These are phyloP conservation scores for Coriaria nepalensis DNA, from an alignment of 306 rosid species.

Conservation along the genomic window DNA sequence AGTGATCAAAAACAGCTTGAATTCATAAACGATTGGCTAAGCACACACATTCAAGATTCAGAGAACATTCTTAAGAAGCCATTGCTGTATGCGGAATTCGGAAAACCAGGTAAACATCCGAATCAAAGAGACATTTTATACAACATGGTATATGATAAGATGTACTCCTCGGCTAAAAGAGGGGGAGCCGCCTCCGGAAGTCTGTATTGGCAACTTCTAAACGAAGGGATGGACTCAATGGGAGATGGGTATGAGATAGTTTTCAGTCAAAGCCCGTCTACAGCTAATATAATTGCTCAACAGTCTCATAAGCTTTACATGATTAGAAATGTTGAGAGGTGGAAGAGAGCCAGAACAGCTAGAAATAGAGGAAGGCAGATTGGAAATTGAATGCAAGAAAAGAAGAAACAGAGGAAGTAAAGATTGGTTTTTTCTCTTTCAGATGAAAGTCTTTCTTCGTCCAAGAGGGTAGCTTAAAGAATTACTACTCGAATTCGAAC, in stretches of 20 bases:
- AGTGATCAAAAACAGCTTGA: slow-evolving; percentile 40
- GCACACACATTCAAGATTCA: slow-evolving; percentile 55
- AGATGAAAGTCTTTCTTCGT: slow-evolving; percentile 31
- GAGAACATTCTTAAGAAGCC: slow-evolving; percentile 54
- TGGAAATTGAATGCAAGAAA: slow-evolving; percentile 23
- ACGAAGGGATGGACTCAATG: slow-evolving; percentile 70
- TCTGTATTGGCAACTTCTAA: slow-evolving; percentile 81
- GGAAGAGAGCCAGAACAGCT: slow-evolving; percentile 37
- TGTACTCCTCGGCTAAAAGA: slow-evolving; percentile 57
- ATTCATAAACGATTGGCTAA: slow-evolving; percentile 73
- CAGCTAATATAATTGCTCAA: slow-evolving; percentile 54
- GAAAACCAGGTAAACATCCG: slow-evolving; percentile 55
- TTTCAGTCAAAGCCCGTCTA: slow-evolving; percentile 59
- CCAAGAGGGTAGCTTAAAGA: slow-evolving; percentile 43
- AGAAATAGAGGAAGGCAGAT: slow-evolving; percentile 37
- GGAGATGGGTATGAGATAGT: slow-evolving; percentile 66
- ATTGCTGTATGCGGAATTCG: slow-evolving; percentile 54
- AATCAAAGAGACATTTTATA: slow-evolving; percentile 53
- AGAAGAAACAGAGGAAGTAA: slow-evolving; percentile 3
- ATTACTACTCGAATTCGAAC: too few relatives aligned
- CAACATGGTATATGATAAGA: slow-evolving; percentile 51
- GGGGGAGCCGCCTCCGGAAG: slow-evolving; percentile 77
- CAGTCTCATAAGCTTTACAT: slow-evolving; percentile 51
- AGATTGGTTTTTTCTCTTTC: slow-evolving; percentile 36
- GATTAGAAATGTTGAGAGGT: slow-evolving; percentile 33